Base-by-base conservation (phyloP, 371 early-diverging fungal species). In the Saksenaea vasiformis region DNA sequence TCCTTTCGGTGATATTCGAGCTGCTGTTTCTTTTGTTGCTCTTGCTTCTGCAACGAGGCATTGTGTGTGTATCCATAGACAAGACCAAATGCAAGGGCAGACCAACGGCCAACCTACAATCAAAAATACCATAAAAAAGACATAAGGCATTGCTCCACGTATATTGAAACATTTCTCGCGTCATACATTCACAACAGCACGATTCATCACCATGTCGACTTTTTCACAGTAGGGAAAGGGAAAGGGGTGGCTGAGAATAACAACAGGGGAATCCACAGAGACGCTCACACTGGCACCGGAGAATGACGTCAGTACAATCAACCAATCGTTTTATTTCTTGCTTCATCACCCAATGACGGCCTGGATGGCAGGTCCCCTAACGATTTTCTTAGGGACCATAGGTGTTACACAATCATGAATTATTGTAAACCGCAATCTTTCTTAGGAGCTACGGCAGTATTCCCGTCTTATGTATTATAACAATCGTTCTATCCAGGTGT, bases 41-140 rank as follows among this genome's bases (percentile, higher is more conserved):
- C 90, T 65, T 85, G 76, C 66, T 83, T 82, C 58, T 84, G 79
- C 76, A 91, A 80, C 51, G 84, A 77, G 51, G 82, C 79, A 59
- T 88, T 86, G 78, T 89, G 91, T 54, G 83, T 76, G 70, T 78
- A 86, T 43, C 91, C 91, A 69, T 91, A 91, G 68, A 85, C 85
- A 53, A 90, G 80, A 69, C 91, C 91, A 53, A 79, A 78, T 58
- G 81, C 86, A 72, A 90, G 82, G 62, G 86, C 90, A 67, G 87
- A 87, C 89, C 90, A 91, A 76, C 91, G 90, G 72, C 86, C 89
- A 73, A 90, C 89, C 90, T 90, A 35, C 11, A 38, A 58, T 1
- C 11, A 56, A 56, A 31, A 35, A 22, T 7, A 27, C 11, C 22
- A 44, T 47, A 44, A 60, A 26, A 60, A 44, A 1, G 26, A 56